A percentile compares a stretch with the other conserved stretches of the same genome.
Evolutionary conservation across 2,329 filamentous ascomycete genomes (phyloP).

Genomic region (Talaromyces sp.): DNA sequence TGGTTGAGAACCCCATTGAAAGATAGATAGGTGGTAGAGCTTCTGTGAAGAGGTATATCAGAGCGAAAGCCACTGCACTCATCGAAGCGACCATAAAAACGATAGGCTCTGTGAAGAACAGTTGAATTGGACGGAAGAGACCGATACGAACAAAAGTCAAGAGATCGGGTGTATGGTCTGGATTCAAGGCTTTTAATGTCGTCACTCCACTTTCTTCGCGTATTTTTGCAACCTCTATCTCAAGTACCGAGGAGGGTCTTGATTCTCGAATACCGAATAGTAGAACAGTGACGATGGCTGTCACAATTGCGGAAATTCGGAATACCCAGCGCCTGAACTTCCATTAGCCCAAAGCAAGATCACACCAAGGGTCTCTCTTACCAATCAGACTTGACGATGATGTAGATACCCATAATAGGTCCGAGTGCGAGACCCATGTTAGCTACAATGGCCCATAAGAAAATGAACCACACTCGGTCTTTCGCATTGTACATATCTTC

Average conservation of each 20-base stretch:
- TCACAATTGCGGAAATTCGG: slow-evolving; percentile 43
- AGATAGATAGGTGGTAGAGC: slow-evolving; percentile 45
- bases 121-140: slow-evolving; percentile 41
- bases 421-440: slow-evolving; percentile 47
- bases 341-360: not conserved
- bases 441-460: slow-evolving; percentile 45
- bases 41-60: slow-evolving; percentile 55
- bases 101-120: slow-evolving; percentile 52
- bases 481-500: slow-evolving; percentile 53
- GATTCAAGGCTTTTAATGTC: slow-evolving; percentile 35
- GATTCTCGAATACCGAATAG: slow-evolving; percentile 46
- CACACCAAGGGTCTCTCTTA: slow-evolving; percentile 16
- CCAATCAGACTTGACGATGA: slow-evolving; percentile 41
- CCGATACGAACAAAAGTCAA: slow-evolving; percentile 38
- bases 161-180: slow-evolving; percentile 42
- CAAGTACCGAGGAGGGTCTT: slow-evolving; percentile 47
- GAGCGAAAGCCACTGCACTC: slow-evolving; percentile 43
- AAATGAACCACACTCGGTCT: slow-evolving; percentile 49
- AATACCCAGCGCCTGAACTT: slow-evolving; percentile 48
- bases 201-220: slow-evolving; percentile 29
- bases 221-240: slow-evolving; percentile 31
- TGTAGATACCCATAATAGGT: slow-evolving; percentile 47
- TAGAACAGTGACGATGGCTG: slow-evolving; percentile 32
- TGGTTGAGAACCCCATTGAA: slow-evolving; percentile 35
- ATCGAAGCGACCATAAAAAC: slow-evolving; percentile 47